Base-by-base conservation (phyloP, 129 eudicot genomes). In the Lonicera japonica region DNA sequence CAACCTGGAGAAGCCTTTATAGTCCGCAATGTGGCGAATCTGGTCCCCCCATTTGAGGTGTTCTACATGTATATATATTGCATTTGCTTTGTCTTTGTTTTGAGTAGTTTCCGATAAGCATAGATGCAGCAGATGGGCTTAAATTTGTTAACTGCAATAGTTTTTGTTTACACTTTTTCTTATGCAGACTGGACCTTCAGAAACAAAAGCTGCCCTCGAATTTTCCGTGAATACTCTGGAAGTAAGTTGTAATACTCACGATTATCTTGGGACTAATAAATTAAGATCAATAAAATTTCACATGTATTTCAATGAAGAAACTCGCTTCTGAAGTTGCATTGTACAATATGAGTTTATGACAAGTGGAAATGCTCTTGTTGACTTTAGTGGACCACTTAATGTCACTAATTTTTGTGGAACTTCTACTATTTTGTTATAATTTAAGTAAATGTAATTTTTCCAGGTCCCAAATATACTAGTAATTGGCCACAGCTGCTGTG, bases 1-100 rank as follows among this genome's bases (percentile, higher is more conserved):
- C 79, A 94, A 70, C 96, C 99, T 23, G 99, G 99, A 45, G 99
- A 94, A 60, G 99, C 99, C 23, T 94, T 88, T 78, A 77, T 80
- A 36, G 82, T 94, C 43, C 83, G 96, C 20, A 83, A 83, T 53
- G 86, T 94, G 67, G 99, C 95, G 18, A 94, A 88, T 71, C 79
- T 88, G 36, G 99, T 94, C 8, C 99, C 99, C 51, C 87, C 99
- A 25, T 78, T 78, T 70, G 89, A 92, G 88, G 98, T 90, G 66
- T 56, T 18, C 8, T 23, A 3, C 25, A 1, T 40, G 23, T 58
- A 6, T 29, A 29, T 29, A 29, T 29, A n/a, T 38, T 21, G 21
- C n/a, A 21, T 62, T 41, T 21, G 39, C 22, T 45, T 63, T 48
- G 56, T 24, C 23, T 61, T 21, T 3, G 40, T 11, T 14, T 19